These are phyloP conservation scores for Datura wrightii DNA, from an alignment of 257 asterid genomes.

Conservation along the genomic window DNA sequence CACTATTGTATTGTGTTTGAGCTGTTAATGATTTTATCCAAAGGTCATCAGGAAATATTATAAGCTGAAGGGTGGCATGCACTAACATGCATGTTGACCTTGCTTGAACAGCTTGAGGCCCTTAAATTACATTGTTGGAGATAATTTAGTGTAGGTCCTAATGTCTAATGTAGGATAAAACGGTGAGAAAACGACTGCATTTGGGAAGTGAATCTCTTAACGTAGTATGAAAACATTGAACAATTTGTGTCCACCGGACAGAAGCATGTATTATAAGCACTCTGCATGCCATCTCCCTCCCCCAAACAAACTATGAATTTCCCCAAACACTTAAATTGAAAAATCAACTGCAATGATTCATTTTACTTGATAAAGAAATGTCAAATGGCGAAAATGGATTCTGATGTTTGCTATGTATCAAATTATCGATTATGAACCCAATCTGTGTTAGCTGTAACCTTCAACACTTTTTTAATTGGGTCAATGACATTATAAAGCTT, in stretches of 20 bases:
- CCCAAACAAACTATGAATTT: conserved; percentile 5
- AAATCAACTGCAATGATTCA: not conserved
- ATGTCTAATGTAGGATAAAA: not conserved
- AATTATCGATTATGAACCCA: not conserved
- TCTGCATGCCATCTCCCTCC: not conserved
- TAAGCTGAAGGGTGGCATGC: not conserved
- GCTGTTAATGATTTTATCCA: not conserved
- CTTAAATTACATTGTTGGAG: conserved; percentile 2
- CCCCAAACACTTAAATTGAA: not conserved
- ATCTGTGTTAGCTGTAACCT: not conserved
- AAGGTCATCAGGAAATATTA: not conserved
- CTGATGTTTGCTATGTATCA: not conserved
- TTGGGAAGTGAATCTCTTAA: conserved; percentile 8
- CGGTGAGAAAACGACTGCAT: not conserved
- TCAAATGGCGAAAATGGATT: not conserved
- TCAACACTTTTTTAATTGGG: not conserved
- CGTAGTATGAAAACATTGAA: conserved; percentile 21
- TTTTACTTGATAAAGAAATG: not conserved
- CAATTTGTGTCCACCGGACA: not conserved
- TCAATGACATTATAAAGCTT: not conserved
- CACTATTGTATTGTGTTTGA: not conserved
- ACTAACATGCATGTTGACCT: not conserved
- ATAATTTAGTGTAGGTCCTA: not conserved
- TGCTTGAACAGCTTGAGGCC: conserved; percentile 7
- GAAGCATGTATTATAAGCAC: not conserved